phyloP scores from a whole-genome alignment of 2,329 filamentous ascomycete species.

The Phialophora macrospora region DNA sequence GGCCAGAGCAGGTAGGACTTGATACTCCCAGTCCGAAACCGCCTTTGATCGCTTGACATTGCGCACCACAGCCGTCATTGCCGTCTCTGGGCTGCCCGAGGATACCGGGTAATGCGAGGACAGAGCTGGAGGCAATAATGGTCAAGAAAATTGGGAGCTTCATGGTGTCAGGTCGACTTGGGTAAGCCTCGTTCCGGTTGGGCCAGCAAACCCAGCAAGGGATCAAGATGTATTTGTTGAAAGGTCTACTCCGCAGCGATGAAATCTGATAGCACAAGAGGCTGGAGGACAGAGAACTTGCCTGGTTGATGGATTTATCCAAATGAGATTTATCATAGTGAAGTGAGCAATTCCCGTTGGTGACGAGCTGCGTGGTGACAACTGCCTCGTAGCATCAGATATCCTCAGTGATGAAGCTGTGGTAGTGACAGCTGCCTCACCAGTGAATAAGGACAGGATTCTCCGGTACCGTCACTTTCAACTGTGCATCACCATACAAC shows the following conservation, averaged over 20 bases:
- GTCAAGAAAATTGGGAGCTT: background rate
- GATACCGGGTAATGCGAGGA: background rate
- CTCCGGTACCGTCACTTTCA: background rate
- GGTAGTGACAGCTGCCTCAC: background rate
- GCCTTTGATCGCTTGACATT: background rate
- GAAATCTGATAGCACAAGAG: background rate
- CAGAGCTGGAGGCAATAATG: background rate
- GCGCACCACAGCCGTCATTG: background rate
- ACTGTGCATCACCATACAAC: background rate
- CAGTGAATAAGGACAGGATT: background rate
- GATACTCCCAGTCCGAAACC: background rate
- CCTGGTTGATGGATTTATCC: background rate
- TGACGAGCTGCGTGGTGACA: background rate
- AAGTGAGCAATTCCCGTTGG: background rate
- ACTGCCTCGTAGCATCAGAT: background rate
- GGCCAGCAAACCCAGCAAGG: background rate
- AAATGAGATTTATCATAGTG: background rate
- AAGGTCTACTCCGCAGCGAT: background rate
- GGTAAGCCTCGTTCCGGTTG: background rate
- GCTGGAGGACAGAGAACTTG: background rate
- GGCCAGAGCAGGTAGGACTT: background rate
- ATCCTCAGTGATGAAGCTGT: background rate
- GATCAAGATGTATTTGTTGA: background rate
- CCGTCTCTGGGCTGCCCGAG: background rate
- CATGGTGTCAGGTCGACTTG: background rate